Evolutionary conservation across 345 rosid species (phyloP), one percentile per base, ranked within the genome.

Genomic region (Salix caprea): DNA sequence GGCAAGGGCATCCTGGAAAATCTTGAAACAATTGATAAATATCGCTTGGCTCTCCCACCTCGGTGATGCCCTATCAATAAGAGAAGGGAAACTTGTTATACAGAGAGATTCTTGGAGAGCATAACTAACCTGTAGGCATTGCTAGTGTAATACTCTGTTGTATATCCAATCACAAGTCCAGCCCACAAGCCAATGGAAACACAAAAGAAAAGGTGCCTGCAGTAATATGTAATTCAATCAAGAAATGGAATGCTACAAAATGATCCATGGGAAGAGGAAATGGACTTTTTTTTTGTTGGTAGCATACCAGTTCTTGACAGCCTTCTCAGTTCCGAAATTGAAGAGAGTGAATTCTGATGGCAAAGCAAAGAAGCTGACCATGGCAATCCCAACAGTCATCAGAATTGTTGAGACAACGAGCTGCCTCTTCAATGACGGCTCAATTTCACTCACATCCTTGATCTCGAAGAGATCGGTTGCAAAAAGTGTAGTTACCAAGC

Each of bases 181-280:
- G 90, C 95, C 92, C 95, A 91, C 79, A 91, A 74, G 73, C 90
- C 94, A 46, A 72, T 86, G 1, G 87, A 76, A 46, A 89, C 92
- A 64, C 92, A 91, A 76, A 91, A 88, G 86, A 91, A 91, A 66
- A 89, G 81, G 74, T 88, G 90, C 91, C 92, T 91, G 80, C 67
- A 64, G 42, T 46, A 58, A 28, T 42, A 70, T 58, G 58, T 21
- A 72, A 15, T 10, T 74, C 42, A 60, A 69, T 76, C 65, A 79
- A 50, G 69, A 76, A 5, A 30, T 40, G 13, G 58, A 68, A 68
- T 4, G 46, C 58, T 23, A 67, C 12, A 70, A 23, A 48, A 44
- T 16, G 7, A 40, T 24, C 32, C 2, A 66, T 6, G 19, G 32
- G 60, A n/a, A 36, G 73, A 50, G 11, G 67, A 64, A 18, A 54